These are phyloP conservation scores for Adansonia digitata DNA, from an alignment of 345 rosid genomes.

Conservation along the genomic window DNA sequence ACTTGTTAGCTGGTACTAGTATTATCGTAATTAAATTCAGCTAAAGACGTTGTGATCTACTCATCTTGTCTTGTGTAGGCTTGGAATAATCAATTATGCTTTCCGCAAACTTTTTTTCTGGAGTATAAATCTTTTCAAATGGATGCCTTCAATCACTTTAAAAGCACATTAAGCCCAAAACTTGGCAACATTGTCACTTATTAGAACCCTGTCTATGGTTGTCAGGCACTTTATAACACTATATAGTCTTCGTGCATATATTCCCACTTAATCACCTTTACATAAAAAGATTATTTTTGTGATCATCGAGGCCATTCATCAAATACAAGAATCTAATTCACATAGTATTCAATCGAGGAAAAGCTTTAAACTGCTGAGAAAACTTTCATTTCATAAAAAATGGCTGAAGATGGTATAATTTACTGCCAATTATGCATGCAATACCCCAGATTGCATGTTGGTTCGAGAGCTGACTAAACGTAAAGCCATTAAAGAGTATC, in stretches of 20 bases:
- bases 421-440: constrained; percentile 24
- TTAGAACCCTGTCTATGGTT: constrained; percentile 33
- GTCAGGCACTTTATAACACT: constrained; percentile 34
- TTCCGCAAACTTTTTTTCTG: constrained; percentile 20
- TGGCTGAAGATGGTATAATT: constrained; percentile 10
- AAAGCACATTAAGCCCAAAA: constrained; percentile 24
- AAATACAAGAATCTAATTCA: constrained; percentile 52
- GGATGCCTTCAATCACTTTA: constrained; percentile 43
- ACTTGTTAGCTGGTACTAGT: neutral
- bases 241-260: constrained; percentile 42
- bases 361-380: constrained; percentile 22
- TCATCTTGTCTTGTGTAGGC: constrained; percentile 17
- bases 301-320: constrained; percentile 30
- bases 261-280: constrained; percentile 48
- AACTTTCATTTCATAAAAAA: neutral
- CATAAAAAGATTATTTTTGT: constrained; percentile 37
- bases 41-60: constrained; percentile 14
- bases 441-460: constrained; percentile 22
- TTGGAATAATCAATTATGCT: constrained; percentile 25
- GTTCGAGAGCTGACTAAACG: constrained; percentile 18
- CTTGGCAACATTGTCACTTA: constrained; percentile 29
- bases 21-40: neutral
- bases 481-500: constrained; percentile 18
- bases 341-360: constrained; percentile 14
- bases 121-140: constrained; percentile 33